Base-by-base conservation (phyloP, 371 early-diverging fungal genomes). In the Haplosporangium sp. region DNA sequence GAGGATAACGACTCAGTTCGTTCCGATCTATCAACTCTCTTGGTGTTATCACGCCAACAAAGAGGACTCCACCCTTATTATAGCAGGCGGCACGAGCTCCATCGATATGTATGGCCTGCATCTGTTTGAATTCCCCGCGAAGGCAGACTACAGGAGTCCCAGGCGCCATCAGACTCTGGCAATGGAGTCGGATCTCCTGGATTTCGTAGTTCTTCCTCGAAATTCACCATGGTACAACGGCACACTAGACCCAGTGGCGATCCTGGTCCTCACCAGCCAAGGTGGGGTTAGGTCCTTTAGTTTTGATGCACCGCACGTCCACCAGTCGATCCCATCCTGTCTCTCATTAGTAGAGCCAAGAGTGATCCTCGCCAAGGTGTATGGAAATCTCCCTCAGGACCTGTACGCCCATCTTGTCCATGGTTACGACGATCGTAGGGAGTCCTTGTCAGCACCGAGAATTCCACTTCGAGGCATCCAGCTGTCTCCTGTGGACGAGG, bases 21-120 rank as follows among this genome's bases (percentile, higher is more conserved):
- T 86, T 13, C 88, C 89, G 5, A 81, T 89, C 46, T 89, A 85
- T 57, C 83, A 81, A 40, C 73, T 89, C 23, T 69, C 82, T 0
- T 89, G 89, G 89, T 86, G 86, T 55, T 62, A 81, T 6, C 74
- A 76, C 42, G 68, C 66, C 0, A 63, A 65, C 23, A 59, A 55
- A 14, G 56, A 83, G 8, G 85, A 83, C 51, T 81, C 86, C 0
- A 85, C 71, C 47, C 71, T 89, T 11, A 65, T 87, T 2, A 80
- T 86, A 2, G 86, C 86, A 0, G 88, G 87, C 5, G 89, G 87
- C 0, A 67, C 84, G 3, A 81, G 80, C 58, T 77, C 83, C 11
- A 60, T 80, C 18, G 87, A 84, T 40, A 74, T 85, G 60, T 81
- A 75, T 23, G 87, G 85, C 11, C 55, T 89, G 1, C 83, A 87